Conservation (phyloP, 768 basidiomycete species). For the Pulveroboletus ravenelii region DNA sequence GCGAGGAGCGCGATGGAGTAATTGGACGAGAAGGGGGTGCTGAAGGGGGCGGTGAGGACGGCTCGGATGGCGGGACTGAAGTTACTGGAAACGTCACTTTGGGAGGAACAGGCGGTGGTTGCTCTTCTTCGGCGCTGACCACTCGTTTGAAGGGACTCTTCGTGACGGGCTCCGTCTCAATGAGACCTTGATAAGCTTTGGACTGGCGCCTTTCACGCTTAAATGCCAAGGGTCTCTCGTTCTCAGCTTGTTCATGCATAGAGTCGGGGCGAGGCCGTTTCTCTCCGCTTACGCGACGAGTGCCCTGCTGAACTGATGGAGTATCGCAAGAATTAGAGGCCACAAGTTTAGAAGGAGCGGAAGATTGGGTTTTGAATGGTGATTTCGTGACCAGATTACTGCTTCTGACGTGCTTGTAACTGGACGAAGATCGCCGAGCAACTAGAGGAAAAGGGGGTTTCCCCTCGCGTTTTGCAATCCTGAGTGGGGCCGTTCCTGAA, state of each 20-base stretch:
- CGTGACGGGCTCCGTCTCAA: conserved; percentile 72
- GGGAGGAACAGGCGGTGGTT: conserved; percentile 27
- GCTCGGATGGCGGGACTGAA: conserved; percentile 5
- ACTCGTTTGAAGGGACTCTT: conserved; percentile 71
- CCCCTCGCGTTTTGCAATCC: conserved; percentile 68
- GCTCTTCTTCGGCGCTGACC: conserved; percentile 25
- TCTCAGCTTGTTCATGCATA: conserved; percentile 67
- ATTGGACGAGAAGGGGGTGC: conserved; percentile 40
- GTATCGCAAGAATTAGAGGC: conserved; percentile 11
- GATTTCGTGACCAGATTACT: conserved; percentile 83
- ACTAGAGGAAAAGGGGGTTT: conserved; percentile 44
- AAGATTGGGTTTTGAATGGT: conserved; percentile 70
- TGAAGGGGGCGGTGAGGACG: conserved; percentile 29
- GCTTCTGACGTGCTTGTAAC: conserved; percentile 71
- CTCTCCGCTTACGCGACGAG: conserved; percentile 65
- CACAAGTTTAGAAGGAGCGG: conserved; percentile 38
- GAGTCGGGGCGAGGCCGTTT: conserved; percentile 71
- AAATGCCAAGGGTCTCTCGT: conserved; percentile 63
- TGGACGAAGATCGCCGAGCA: conserved; percentile 69
- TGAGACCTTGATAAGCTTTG: conserved; percentile 65
- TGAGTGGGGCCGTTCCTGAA: conserved; percentile 53
- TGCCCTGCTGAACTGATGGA: conserved; percentile 10
- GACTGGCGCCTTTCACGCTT: conserved; percentile 75
- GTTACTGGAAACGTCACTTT: conserved; percentile 9
- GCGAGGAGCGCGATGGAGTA: conserved; percentile 51